phyloP scores from a whole-genome alignment of 495 filamentous ascomycete genomes.

The Penicillium nucicola region DNA sequence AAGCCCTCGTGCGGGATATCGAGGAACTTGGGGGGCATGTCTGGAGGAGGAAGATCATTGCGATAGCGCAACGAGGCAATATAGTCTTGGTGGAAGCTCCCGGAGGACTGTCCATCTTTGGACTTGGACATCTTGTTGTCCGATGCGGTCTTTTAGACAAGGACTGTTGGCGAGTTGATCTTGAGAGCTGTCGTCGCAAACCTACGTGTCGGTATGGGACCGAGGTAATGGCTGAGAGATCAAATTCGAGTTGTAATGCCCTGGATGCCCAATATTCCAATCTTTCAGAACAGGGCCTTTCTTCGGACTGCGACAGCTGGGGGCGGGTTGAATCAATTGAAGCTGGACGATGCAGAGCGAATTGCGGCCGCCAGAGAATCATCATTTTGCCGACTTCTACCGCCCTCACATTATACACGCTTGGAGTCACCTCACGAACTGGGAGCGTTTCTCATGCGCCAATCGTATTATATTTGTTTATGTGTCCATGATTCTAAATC shows the following conservation, averaged over 20 bases:
- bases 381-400: conserved; percentile 5
- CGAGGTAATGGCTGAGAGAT: no score
- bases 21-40: conserved; percentile 91
- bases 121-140: conserved; percentile 31
- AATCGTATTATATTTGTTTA: no score
- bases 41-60: conserved; percentile 89
- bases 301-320: neutral
- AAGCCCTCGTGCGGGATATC: conserved; percentile 93
- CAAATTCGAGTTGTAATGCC: no score
- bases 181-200: neutral
- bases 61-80: conserved; percentile 92
- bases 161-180: neutral
- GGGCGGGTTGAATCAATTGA: neutral
- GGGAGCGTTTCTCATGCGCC: no score
- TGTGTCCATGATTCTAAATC: no score
- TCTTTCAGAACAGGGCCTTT: neutral
- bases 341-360: neutral
- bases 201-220: neutral
- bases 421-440: neutral
- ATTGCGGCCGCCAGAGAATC: neutral
- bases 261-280: no score
- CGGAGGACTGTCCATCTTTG: conserved; percentile 43
- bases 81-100: conserved; percentile 88
- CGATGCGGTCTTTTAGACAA: neutral
- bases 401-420: neutral